phyloP scores from a whole-genome alignment of 192 early-diverging fungal species.

The Thoreauomyces humboldtii region DNA sequence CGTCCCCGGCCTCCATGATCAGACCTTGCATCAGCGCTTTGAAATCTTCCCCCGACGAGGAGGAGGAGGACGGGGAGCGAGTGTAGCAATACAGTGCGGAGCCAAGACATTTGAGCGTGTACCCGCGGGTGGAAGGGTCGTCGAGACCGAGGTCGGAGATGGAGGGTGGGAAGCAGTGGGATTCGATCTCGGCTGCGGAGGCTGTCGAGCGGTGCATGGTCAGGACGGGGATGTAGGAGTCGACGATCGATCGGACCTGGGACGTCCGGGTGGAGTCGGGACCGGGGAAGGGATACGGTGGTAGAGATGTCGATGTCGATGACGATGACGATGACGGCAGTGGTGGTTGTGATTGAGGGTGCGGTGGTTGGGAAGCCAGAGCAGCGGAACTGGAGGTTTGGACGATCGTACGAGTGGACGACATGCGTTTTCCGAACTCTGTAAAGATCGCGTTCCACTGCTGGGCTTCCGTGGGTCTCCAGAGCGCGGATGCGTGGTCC shows the following conservation, averaged over 20 bases:
- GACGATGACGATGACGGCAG: too few species aligned
- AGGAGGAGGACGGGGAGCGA: neutral
- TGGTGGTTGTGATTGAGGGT: neutral
- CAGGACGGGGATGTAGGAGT: neutral
- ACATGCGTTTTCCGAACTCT: neutral
- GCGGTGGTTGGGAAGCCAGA: neutral
- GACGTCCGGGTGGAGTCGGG: neutral
- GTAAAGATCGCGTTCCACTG: neutral
- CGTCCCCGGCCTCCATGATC: slow-evolving; percentile 53
- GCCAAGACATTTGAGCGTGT: slow-evolving; percentile 55
- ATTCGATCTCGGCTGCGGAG: neutral
- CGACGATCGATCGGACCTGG: neutral
- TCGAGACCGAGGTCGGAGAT: slow-evolving; percentile 39
- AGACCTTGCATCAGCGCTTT: slow-evolving; percentile 43
- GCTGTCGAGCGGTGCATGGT: neutral
- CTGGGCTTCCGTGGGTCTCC: neutral
- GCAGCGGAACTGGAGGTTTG: too few species aligned
- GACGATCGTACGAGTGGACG: neutral
- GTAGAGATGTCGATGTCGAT: too few species aligned
- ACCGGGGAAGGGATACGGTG: neutral
- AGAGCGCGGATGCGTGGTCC: neutral
- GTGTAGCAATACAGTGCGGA: slow-evolving; percentile 37
- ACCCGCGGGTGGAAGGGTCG: slow-evolving; percentile 39
- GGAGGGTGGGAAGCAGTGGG: neutral
- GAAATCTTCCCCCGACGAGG: slow-evolving; percentile 31